Conservation (phyloP, 805 yeast species). For the Diddensiella transvaalensis region DNA sequence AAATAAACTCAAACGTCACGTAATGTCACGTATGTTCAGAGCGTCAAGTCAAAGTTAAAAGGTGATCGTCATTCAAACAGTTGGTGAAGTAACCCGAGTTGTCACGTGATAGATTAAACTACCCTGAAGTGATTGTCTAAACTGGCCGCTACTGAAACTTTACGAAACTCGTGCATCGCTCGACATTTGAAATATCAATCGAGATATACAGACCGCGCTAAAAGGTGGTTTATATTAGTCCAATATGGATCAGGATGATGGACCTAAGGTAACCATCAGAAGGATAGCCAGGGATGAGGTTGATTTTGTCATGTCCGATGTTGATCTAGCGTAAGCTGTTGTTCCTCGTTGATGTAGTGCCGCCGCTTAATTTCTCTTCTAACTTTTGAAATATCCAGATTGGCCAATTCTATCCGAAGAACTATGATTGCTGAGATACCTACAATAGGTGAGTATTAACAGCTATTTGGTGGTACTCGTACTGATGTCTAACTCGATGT, state of each 20-base stretch:
- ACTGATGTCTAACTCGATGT: neutral
- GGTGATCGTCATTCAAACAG: too few species aligned
- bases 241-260: constrained; percentile 34
- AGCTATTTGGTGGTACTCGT: constrained; percentile 1
- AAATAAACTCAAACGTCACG: too few species aligned
- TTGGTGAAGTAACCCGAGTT: too few species aligned
- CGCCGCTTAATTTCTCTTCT: too few species aligned
- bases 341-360: neutral
- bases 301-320: constrained; percentile 82
- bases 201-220: neutral
- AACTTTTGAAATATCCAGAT: constrained; percentile 19
- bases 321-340: constrained; percentile 60
- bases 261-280: constrained; percentile 85
- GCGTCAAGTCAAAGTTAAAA: too few species aligned
- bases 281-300: constrained; percentile 82
- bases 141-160: too few species aligned
- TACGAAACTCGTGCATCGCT: too few species aligned
- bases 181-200: too few species aligned
- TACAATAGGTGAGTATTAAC: constrained; percentile 48
- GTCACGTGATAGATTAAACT: too few species aligned
- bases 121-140: too few species aligned
- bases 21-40: too few species aligned
- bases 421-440: constrained; percentile 96
- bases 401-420: constrained; percentile 90
- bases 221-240: too few species aligned